Base-by-base conservation (phyloP, 345 rosid genomes). In the Melaleuca quinquenervia region DNA sequence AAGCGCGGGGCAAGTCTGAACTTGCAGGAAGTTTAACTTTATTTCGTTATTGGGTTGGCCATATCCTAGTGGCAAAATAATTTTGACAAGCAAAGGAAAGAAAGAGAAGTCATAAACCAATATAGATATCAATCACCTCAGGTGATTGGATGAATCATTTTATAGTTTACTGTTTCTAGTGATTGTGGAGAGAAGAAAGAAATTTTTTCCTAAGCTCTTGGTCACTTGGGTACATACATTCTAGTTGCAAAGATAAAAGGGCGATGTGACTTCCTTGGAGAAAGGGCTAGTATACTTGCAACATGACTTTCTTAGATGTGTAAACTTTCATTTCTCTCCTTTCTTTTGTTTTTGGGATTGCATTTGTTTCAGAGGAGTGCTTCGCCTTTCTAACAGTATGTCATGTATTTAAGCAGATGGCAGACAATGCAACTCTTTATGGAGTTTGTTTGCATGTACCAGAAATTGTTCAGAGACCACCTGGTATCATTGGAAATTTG, bases 391-490 rank as follows among this genome's bases (percentile, higher is more conserved):
- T 54, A 52, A 54, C 74, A 24, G 22, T 32, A 70, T 70, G 80
- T 70, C 48, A 8, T 7, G 32, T 26, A 26, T 75, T 84, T 91
- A 82, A 83, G 89, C 94, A 97, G 99, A 98, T 94, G 90, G 98
- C 95, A 84, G 98, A 94, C 91, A 93, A 91, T 90, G 95, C 97
- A 76, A 97, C 98, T 9, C 91, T 96, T 88, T 97, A 97, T 90
- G 99, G 99, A 78, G 93, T 96, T 90, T 97, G 99, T 91, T 91
- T 97, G 88, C 95, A 96, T 85, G 95, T 93, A 85, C 91, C 98
- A 55, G 98, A 97, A 92, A 94, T 94, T 84, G 96, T 96, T 89
- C 99, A 97, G 90, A 94, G 98, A 88, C 96, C 95, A 62, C 99
- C 96, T 85, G 94, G 96, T 89, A 91, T 95, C 50, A 88, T 92